These are phyloP conservation scores for Ramularia collo-cygni DNA, from an alignment of 2,329 filamentous ascomycete genomes.

Conservation along the genomic window DNA sequence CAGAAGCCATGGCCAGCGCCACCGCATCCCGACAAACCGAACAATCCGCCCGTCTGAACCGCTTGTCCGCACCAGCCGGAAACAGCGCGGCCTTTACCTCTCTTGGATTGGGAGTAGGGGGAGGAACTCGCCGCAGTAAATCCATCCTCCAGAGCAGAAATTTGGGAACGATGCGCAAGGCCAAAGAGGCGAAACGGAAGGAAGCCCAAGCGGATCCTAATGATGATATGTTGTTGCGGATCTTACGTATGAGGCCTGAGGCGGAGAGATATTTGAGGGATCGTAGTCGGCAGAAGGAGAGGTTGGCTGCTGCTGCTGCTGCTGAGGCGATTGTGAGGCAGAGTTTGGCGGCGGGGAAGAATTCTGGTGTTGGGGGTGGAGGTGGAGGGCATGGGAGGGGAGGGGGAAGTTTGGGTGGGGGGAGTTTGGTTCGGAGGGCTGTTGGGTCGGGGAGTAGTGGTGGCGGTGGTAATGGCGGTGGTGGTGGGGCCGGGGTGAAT, in stretches of 20 bases:
- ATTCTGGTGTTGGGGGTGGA: constrained; percentile 11
- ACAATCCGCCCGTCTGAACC: constrained; percentile 46
- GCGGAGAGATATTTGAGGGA: constrained; percentile 82
- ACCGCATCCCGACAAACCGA: constrained; percentile 69
- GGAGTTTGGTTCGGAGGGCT: no score
- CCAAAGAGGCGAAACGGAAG: constrained; percentile 91
- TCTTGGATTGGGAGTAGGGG: constrained; percentile 44
- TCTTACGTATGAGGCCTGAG: constrained; percentile 89
- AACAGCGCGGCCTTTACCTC: not conserved
- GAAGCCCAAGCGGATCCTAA: constrained; percentile 94
- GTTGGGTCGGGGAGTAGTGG: no score
- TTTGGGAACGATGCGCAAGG: constrained; percentile 89
- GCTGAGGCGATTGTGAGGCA: constrained; percentile 93
- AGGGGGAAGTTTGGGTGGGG: no score
- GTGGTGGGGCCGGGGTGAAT: constrained; percentile 5
- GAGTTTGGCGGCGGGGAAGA: constrained; percentile 58
- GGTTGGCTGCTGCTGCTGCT: constrained; percentile 80
- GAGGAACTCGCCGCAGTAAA: constrained; percentile 44
- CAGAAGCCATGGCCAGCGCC: constrained; percentile 87
- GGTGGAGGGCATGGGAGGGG: constrained; percentile 7
- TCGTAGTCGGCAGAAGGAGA: constrained; percentile 85
- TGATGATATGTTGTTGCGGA: constrained; percentile 96
- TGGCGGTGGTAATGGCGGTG: no score
- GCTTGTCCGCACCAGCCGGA: constrained; percentile 57
- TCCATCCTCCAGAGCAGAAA: constrained; percentile 89